Base-by-base conservation (phyloP, 1,284 basidiomycete genomes). In the Marasmius oreades region DNA sequence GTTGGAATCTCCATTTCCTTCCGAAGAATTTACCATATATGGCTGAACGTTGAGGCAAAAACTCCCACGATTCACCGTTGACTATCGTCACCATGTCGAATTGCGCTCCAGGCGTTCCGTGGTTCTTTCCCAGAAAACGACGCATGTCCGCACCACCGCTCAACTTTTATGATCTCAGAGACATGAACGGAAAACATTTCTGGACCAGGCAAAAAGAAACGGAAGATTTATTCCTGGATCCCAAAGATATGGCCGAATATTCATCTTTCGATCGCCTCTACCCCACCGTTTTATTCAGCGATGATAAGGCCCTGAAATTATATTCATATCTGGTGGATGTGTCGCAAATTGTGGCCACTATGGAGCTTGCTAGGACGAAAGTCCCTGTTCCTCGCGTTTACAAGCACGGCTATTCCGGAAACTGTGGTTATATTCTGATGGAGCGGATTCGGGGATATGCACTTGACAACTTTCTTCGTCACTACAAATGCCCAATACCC, bases 271-370 rank as follows among this genome's bases (percentile, higher is more conserved):
- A 47, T 18, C 23, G 45, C 20, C 20, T 46, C 45, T 7, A 12
- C 20, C 20, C 22, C 6, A 20, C 18, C 22, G 23, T 46, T 23
- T 18, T 45, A 6, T 39, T 56, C 31, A 36, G 45, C 43, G 28
- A 46, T 2, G 43, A 56, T 50, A 56, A 52, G 23, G 44, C 52
- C 20, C 51, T 55, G 33, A 55, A 55, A 22, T n/a, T 45, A 20
- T 55, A 51, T 22, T 55, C 55, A 7, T 55, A 55, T 33, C 39
- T 56, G 31, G 36, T 56, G 10, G 55, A 56, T 31, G 55, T 56
- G 16, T 52, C 50, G 10, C 26, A 37, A 22, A 56, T 56, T 7
- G 55, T 56, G 4, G 39, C 42, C 8, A 56, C 46, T n/a, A 56
- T 56, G 55, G 36, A 56, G 8, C 44, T 56, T 3, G 55, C 51